These are phyloP conservation scores for Pyrenophora teres DNA, from an alignment of 2,329 filamentous ascomycete genomes.

Conservation along the genomic window DNA sequence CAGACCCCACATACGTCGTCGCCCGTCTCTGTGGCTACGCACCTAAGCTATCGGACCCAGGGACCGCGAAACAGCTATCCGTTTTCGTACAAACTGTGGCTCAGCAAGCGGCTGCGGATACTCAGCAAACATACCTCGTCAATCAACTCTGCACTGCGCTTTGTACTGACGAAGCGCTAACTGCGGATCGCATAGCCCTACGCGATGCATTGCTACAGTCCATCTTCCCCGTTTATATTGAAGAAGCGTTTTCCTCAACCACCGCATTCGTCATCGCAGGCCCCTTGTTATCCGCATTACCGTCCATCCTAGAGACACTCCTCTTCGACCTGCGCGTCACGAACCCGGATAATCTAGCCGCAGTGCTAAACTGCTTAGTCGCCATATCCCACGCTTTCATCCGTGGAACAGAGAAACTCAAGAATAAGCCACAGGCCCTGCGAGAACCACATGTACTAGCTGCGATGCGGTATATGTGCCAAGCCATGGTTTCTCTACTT, in stretches of 20 bases:
- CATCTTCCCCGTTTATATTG: conserved; percentile 63
- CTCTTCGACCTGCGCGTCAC: conserved; percentile 53
- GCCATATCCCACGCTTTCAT: conserved; percentile 48
- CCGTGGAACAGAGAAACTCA: conserved; percentile 45
- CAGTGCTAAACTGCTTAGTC: conserved; percentile 44
- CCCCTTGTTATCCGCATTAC: conserved; percentile 58
- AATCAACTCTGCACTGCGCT: conserved; percentile 60
- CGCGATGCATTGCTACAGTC: conserved; percentile 58
- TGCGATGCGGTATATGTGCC: conserved; percentile 48
- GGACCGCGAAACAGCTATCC: conserved; percentile 59
- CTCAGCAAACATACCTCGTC: conserved; percentile 61
- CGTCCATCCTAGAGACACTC: conserved; percentile 50
- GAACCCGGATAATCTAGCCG: conserved; percentile 46
- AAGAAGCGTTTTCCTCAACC: conserved; percentile 51
- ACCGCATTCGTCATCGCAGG: conserved; percentile 58
- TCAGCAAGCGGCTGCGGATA: conserved; percentile 62
- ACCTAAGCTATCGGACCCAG: conserved; percentile 55
- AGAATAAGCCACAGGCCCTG: conserved; percentile 42
- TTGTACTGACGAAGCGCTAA: conserved; percentile 51
- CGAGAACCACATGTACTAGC: conserved; percentile 48
- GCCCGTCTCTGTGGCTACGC: conserved; percentile 64
- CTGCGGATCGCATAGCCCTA: conserved; percentile 51
- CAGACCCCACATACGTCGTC: conserved; percentile 66
- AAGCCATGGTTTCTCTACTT: conserved; percentile 49
- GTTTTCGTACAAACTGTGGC: conserved; percentile 64